These are phyloP conservation scores for Zasmidium cellare DNA, from an alignment of 2,329 filamentous ascomycete genomes.

Conservation along the genomic window DNA sequence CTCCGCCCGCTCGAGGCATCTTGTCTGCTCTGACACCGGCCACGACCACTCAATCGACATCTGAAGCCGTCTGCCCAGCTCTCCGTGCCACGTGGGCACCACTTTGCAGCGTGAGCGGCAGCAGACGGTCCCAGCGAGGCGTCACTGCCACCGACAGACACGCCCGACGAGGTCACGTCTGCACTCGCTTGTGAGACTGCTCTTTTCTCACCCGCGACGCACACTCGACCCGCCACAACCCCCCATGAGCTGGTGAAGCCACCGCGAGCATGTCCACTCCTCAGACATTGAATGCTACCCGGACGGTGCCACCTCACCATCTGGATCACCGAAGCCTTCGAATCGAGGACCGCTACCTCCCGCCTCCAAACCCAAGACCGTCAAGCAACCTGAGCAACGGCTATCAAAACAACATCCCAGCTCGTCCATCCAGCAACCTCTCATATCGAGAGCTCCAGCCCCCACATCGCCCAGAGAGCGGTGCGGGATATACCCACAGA, in stretches of 20 bases:
- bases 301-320: conserved; percentile 33
- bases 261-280: conserved; percentile 30
- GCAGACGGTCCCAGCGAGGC: background rate
- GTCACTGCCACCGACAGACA: background rate
- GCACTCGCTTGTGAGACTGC: background rate
- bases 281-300: conserved; percentile 29
- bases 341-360: conserved; percentile 33
- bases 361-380: conserved; percentile 33
- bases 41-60: background rate
- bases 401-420: conserved; percentile 33
- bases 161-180: background rate
- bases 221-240: conserved; percentile 1
- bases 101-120: background rate
- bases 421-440: conserved; percentile 34
- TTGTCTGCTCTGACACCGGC: background rate
- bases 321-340: conserved; percentile 32
- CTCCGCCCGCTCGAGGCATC: background rate
- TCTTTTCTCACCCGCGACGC: background rate
- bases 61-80: background rate
- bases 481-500: conserved; percentile 30
- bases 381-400: conserved; percentile 34
- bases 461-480: conserved; percentile 31
- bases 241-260: conserved; percentile 4
- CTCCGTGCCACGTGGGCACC: background rate
- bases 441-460: conserved; percentile 30